Evolutionary conservation across 2,329 filamentous ascomycete species (phyloP).

Genomic region (Periconia sp.): DNA sequence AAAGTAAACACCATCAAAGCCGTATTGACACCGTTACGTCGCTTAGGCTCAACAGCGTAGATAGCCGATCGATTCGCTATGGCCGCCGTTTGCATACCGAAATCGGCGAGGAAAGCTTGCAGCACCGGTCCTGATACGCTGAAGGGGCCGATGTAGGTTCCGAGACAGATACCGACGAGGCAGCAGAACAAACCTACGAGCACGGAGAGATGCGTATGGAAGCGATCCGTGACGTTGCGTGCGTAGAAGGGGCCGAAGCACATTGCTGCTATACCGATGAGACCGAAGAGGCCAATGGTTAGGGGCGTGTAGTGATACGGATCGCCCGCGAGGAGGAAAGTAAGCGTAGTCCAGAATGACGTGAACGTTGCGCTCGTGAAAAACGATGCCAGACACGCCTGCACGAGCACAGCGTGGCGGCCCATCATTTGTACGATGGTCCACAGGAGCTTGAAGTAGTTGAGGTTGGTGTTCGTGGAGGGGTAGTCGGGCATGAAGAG

Average conservation of each 20-base stretch:
- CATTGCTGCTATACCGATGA: conserved; percentile 74
- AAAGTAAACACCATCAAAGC: conserved; percentile 80
- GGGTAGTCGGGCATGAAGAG: conserved; percentile 81
- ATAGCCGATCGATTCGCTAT: conserved; percentile 73
- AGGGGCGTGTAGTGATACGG: conserved; percentile 70
- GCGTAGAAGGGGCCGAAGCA: conserved; percentile 69
- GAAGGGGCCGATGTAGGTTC: conserved; percentile 67
- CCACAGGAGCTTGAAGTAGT: conserved; percentile 67
- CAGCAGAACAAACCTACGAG: conserved; percentile 62
- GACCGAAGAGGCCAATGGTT: conserved; percentile 74
- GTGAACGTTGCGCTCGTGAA: conserved; percentile 65
- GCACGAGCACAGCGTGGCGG: conserved; percentile 68
- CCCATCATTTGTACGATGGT: conserved; percentile 66
- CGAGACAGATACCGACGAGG: conserved; percentile 64
- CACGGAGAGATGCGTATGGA: conserved; percentile 68
- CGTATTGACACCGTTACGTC: conserved; percentile 76
- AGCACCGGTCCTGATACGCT: conserved; percentile 72
- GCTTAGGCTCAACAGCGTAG: conserved; percentile 69
- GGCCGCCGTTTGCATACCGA: conserved; percentile 72
- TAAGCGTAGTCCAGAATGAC: conserved; percentile 73
- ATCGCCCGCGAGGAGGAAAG: conserved; percentile 71
- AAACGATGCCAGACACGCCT: conserved; percentile 69
- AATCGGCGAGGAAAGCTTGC: conserved; percentile 70
- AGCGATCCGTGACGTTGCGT: conserved; percentile 68
- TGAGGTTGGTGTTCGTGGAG: conserved; percentile 67